A percentile compares a stretch with the other conserved stretches of the same genome.
These are phyloP conservation scores for Podospora fimiseda DNA, from an alignment of 495 filamentous ascomycete genomes.

Conservation along the genomic window DNA sequence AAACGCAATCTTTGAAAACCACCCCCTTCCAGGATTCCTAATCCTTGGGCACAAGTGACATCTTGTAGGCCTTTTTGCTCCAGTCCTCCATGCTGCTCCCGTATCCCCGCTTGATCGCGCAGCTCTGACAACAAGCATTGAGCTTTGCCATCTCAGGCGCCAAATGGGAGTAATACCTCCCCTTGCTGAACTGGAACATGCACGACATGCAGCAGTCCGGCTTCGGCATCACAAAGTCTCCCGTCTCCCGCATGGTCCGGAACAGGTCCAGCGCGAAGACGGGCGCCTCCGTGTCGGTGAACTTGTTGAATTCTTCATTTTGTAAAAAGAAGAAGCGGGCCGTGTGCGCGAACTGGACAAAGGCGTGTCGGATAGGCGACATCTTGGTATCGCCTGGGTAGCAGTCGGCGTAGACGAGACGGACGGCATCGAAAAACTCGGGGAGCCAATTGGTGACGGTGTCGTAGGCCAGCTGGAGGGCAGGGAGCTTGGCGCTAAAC, in stretches of 20 bases:
- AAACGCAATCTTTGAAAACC: no score
- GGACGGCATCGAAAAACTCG: slow-evolving; percentile 21
- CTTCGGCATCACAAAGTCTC: slow-evolving; percentile 14
- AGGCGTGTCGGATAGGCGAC: slow-evolving; percentile 9
- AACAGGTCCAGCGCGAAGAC: slow-evolving; percentile 19
- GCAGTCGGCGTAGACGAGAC: slow-evolving; percentile 16
- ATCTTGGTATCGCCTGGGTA: not conserved
- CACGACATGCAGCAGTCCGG: slow-evolving; percentile 18
- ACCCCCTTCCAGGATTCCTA: no score
- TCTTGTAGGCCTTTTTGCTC: slow-evolving; percentile 7
- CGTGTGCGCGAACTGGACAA: slow-evolving; percentile 15
- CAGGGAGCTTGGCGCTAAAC: slow-evolving; percentile 12
- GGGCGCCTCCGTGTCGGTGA: slow-evolving; percentile 10
- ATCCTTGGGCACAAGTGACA: not conserved
- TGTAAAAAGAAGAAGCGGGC: slow-evolving; percentile 20
- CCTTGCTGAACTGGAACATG: slow-evolving; percentile 14
- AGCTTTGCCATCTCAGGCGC: slow-evolving; percentile 14
- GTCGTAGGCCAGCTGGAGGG: slow-evolving; percentile 16
- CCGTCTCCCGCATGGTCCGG: slow-evolving; percentile 13
- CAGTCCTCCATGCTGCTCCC: slow-evolving; percentile 7
- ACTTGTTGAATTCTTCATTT: slow-evolving; percentile 11
- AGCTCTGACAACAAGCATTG: slow-evolving; percentile 8
- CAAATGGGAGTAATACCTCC: slow-evolving; percentile 19
- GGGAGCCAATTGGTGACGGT: slow-evolving; percentile 14
- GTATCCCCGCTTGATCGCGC: slow-evolving; percentile 10